A percentile compares a stretch with the other conserved stretches of the same genome.
These are phyloP conservation scores for Stemphylium vesicarium DNA, from an alignment of 2,329 filamentous ascomycete species.

Conservation along the genomic window DNA sequence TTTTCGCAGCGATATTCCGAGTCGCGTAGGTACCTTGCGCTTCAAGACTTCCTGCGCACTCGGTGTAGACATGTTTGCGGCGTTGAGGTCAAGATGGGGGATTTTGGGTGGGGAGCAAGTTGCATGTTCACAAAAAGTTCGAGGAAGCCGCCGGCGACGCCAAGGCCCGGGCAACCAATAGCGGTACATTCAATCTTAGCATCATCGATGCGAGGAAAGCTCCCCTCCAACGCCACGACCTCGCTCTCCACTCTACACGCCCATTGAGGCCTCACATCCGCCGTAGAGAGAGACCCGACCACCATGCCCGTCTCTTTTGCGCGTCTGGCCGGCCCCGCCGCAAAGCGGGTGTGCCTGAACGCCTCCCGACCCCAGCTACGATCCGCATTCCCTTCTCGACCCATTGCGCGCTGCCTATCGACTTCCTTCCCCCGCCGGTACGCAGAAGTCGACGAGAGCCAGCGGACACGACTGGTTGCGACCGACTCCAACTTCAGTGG, in stretches of 20 bases:
- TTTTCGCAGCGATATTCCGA: neutral
- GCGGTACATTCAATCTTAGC: slow-evolving; percentile 34
- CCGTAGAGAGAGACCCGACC: slow-evolving; percentile 37
- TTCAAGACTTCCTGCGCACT: slow-evolving; percentile 62
- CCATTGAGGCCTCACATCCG: slow-evolving; percentile 45
- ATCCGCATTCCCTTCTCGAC: slow-evolving; percentile 47
- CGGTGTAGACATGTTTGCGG: slow-evolving; percentile 52
- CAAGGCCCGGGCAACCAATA: slow-evolving; percentile 41
- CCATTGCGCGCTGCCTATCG: slow-evolving; percentile 68
- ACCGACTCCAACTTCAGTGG: slow-evolving; percentile 69
- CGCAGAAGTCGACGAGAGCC: slow-evolving; percentile 60
- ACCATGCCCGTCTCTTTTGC: slow-evolving; percentile 74
- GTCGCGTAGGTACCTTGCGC: slow-evolving; percentile 62
- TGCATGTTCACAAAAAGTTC: slow-evolving; percentile 34
- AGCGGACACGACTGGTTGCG: slow-evolving; percentile 67
- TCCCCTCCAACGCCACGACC: slow-evolving; percentile 44
- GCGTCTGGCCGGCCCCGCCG: slow-evolving; percentile 74
- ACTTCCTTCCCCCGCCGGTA: slow-evolving; percentile 68
- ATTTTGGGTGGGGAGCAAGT: slow-evolving; percentile 26
- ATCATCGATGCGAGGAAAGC: slow-evolving; percentile 36
- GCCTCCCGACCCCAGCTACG: slow-evolving; percentile 57
- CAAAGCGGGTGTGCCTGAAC: slow-evolving; percentile 68
- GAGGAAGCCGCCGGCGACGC: slow-evolving; percentile 21
- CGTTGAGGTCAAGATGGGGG: slow-evolving; percentile 13
- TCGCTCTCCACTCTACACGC: slow-evolving; percentile 39